Conservation (phyloP, 2,329 filamentous ascomycete species). For the Epichloe uncinata region DNA sequence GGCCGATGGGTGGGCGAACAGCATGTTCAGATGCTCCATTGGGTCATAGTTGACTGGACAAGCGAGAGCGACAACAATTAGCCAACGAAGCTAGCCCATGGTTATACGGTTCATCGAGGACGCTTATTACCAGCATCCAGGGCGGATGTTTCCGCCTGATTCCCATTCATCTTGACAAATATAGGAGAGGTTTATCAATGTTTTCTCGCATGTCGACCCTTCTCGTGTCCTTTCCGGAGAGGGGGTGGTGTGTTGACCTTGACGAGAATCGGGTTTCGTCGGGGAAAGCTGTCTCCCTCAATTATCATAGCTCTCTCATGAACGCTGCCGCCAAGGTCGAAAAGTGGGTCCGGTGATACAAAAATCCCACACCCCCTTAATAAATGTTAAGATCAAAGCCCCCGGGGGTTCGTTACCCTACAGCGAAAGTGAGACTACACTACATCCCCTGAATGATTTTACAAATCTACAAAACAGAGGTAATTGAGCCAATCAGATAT, state of each 20-base stretch:
- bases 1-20: conserved; percentile 83
- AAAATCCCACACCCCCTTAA: too few relatives aligned
- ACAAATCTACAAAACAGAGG: too few relatives aligned
- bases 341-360: not conserved
- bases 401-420: too few relatives aligned
- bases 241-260: too few relatives aligned
- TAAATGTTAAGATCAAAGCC: too few relatives aligned
- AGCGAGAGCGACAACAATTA: not conserved
- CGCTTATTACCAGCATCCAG: conserved; percentile 33
- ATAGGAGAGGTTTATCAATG: not conserved
- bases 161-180: conserved; percentile 26
- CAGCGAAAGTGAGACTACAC: too few relatives aligned
- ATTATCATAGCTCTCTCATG: too few relatives aligned
- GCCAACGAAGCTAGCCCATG: not conserved
- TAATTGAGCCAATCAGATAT: too few relatives aligned
- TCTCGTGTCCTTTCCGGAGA: not conserved
- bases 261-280: too few relatives aligned
- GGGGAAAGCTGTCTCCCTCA: not conserved
- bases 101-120: not conserved
- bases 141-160: conserved; percentile 21
- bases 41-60: conserved; percentile 70
- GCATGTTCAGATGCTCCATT: conserved; percentile 79
- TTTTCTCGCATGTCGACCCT: not conserved
- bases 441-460: too few relatives aligned
- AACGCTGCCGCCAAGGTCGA: not conserved